Conservation (phyloP, 768 basidiomycete genomes). For the Lentinula detonsa region DNA sequence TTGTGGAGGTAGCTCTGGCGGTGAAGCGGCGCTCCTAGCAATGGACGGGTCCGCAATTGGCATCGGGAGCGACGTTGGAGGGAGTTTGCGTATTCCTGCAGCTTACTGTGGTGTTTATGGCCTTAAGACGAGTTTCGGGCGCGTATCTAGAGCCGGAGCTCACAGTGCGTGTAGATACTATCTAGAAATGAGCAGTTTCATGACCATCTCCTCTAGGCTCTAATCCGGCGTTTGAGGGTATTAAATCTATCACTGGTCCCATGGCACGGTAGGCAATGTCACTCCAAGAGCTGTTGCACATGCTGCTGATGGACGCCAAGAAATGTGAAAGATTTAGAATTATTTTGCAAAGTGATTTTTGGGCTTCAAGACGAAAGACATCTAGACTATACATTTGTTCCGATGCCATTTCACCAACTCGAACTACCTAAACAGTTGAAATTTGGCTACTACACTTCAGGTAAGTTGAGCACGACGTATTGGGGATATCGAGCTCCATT, state of each 20-base stretch:
- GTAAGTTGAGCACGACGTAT: neutral
- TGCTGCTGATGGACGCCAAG: neutral
- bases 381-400: conserved; percentile 32
- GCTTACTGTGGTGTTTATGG: conserved; percentile 75
- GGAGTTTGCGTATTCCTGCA: conserved; percentile 77
- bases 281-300: conserved; percentile 2
- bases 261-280: conserved; percentile 51
- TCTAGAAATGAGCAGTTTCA: conserved; percentile 9
- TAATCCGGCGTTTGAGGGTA: conserved; percentile 65
- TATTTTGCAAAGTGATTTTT: conserved; percentile 46
- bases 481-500: neutral
- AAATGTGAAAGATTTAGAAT: conserved; percentile 58
- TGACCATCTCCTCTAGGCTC: conserved; percentile 59
- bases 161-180: conserved; percentile 33
- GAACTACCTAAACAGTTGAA: conserved; percentile 38
- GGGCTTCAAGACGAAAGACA: conserved; percentile 36
- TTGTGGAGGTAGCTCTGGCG: conserved; percentile 78
- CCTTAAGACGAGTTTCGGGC: conserved; percentile 60
- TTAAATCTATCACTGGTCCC: conserved; percentile 52
- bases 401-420: conserved; percentile 57
- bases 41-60: conserved; percentile 77
- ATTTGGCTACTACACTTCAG: conserved; percentile 62
- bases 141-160: conserved; percentile 47
- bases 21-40: conserved; percentile 75
- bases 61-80: conserved; percentile 80